These are phyloP conservation scores for Daldinia caldariorum DNA, from an alignment of 495 filamentous ascomycete genomes.

Conservation along the genomic window DNA sequence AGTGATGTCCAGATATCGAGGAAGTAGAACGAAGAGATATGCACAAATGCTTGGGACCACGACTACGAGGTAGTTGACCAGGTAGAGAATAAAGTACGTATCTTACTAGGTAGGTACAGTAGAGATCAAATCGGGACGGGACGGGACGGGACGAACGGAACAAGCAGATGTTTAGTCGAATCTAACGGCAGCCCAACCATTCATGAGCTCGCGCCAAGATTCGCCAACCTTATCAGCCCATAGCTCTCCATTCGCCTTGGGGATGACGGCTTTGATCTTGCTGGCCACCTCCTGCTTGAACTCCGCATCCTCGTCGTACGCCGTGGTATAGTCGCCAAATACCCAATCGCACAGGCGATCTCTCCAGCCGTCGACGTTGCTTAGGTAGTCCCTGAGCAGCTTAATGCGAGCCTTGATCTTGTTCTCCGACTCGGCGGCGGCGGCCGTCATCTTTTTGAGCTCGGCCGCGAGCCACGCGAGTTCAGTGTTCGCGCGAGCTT, in stretches of 20 bases:
- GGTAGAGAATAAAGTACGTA: too few relatives aligned
- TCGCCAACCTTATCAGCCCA: slow-evolving; percentile 36
- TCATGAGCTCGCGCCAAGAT: slow-evolving; percentile 43
- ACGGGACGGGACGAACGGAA: too few relatives aligned
- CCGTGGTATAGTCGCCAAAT: slow-evolving; percentile 24
- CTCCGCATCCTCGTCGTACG: slow-evolving; percentile 6
- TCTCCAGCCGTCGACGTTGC: slow-evolving; percentile 52
- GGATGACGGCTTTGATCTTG: slow-evolving; percentile 25
- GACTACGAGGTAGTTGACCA: background rate
- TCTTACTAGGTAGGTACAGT: background rate
- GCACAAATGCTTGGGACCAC: background rate
- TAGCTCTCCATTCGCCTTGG: slow-evolving; percentile 24
- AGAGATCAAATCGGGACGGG: background rate
- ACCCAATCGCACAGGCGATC: slow-evolving; percentile 44
- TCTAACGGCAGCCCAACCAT: slow-evolving; percentile 36
- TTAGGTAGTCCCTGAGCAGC: slow-evolving; percentile 46
- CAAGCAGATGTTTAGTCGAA: slow-evolving; percentile 38
- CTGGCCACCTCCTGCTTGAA: slow-evolving; percentile 34
- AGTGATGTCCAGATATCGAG: background rate
- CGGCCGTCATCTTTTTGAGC: slow-evolving; percentile 49
- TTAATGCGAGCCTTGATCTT: slow-evolving; percentile 49
- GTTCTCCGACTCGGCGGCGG: slow-evolving; percentile 42
- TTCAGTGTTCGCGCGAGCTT: slow-evolving; percentile 48
- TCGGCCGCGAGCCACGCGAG: slow-evolving; percentile 51
- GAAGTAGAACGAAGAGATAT: background rate